Percentiles rank a stretch among this genome's conserved stretches.
These are phyloP conservation scores for Aureobasidium sp. DNA, from an alignment of 2,329 filamentous ascomycete species.

Conservation along the genomic window DNA sequence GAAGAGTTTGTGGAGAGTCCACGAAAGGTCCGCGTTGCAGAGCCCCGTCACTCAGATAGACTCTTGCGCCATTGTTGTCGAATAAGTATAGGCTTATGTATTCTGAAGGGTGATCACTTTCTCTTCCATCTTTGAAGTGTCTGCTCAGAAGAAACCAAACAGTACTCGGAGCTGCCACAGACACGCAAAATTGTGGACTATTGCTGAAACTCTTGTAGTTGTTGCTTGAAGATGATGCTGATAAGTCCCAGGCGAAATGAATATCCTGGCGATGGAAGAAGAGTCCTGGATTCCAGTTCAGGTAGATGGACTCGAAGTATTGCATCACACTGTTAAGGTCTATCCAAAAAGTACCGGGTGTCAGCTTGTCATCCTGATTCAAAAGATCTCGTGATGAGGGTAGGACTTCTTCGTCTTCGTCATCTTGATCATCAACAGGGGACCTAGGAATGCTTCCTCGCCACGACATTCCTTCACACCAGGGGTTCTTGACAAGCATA, in stretches of 20 bases:
- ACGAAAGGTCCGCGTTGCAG: slow-evolving; percentile 77
- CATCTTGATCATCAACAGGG: neutral
- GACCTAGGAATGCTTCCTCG: slow-evolving; percentile 41
- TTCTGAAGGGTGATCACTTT: slow-evolving; percentile 44
- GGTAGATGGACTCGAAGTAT: slow-evolving; percentile 89
- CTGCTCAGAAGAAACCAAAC: slow-evolving; percentile 82
- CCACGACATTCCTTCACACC: slow-evolving; percentile 77
- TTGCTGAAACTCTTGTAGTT: slow-evolving; percentile 68
- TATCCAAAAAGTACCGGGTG: slow-evolving; percentile 88
- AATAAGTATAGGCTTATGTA: slow-evolving; percentile 88
- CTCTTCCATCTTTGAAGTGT: slow-evolving; percentile 59
- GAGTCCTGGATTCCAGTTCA: slow-evolving; percentile 91
- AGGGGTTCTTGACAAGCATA: slow-evolving; percentile 89
- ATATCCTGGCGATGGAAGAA: slow-evolving; percentile 79
- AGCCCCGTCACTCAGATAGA: slow-evolving; percentile 67
- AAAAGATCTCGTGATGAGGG: slow-evolving; percentile 30
- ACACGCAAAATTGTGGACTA: slow-evolving; percentile 55
- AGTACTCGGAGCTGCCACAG: slow-evolving; percentile 48
- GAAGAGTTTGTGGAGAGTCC: slow-evolving; percentile 85
- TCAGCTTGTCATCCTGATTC: slow-evolving; percentile 32
- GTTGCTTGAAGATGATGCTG: slow-evolving; percentile 31
- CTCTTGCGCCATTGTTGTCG: slow-evolving; percentile 59
- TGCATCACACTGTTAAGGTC: slow-evolving; percentile 78
- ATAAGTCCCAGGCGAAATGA: slow-evolving; percentile 78
- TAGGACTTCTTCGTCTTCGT: slow-evolving; percentile 24